Base-by-base conservation (phyloP, 2,329 filamentous ascomycete genomes). In the Aureobasidium pullulans region DNA sequence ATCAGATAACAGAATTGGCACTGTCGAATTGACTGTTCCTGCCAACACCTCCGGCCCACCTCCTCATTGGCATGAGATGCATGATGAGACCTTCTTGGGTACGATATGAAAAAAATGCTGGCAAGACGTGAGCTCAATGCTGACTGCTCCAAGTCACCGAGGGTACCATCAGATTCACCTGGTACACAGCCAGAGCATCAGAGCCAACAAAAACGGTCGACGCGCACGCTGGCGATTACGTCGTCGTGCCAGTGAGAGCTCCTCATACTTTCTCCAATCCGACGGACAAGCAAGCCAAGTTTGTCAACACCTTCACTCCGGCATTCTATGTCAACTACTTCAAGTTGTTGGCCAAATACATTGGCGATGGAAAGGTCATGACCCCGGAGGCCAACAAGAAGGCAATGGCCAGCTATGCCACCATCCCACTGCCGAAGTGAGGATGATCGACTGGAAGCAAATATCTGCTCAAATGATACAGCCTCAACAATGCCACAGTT, bases 321-420 rank as follows among this genome's bases (percentile, higher is more conserved):
- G 77, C 77, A 2, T 82, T 80, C 64, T 83, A 82, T 64, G 79
- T 83, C 62, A 78, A 81, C 60, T 83, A 83, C 64, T 83, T 84
- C 69, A 80, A 79, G 70, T 70, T 81, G 44, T 64, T 83, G 65
- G 72, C 74, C 10, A 71, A 73, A 64, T 66, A 81, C 11, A 48
- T 54, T 31, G 74, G 74, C 59, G 70, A 71, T 15, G 77, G 77
- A 50, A 74, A 74, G 63, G 71, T 71, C 62, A 73, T 81, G 67
- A 77, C 75, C 15, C 75, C 74, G 42, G 76, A 81, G 67, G 75
- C 76, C 56, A 78, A 78, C 64, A 62, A 76, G 60, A 72, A 75
- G 64, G 78, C 78, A 15, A 79, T 81, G 79, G 70, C 71, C 10
- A 68, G 75, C 62, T 82, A 75, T 73, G 78, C 78, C 29, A 81